Evolutionary conservation across 2,329 filamentous ascomycete genomes (phyloP).

Genomic region (Berkeleyomyces basicola): DNA sequence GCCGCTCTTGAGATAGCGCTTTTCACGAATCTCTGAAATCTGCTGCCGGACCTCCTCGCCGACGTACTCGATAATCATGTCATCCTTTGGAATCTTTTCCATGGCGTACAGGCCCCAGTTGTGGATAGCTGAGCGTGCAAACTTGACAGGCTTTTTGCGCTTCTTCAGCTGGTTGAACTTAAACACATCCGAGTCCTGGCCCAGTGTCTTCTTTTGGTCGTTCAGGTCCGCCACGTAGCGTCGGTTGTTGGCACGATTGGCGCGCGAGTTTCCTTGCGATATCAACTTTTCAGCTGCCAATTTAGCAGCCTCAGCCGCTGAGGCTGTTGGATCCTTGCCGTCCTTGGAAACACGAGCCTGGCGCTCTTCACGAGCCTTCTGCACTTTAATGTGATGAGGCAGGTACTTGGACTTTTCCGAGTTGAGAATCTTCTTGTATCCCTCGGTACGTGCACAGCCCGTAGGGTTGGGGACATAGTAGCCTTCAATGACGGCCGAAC

Average conservation of each 20-base stretch:
- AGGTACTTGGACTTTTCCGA: slow-evolving; percentile 97
- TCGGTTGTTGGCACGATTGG: slow-evolving; percentile 89
- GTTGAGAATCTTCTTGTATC: slow-evolving; percentile 87
- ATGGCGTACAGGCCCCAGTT: slow-evolving; percentile 98
- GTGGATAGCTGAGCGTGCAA: slow-evolving; percentile 92
- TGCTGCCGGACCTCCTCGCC: slow-evolving; percentile 94
- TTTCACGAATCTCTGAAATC: slow-evolving; percentile 90
- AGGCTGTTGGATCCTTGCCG: slow-evolving; percentile 46
- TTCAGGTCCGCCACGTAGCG: slow-evolving; percentile 89
- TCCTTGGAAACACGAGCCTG: slow-evolving; percentile 55
- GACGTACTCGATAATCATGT: slow-evolving; percentile 99
- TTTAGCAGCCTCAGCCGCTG: slow-evolving; percentile 54
- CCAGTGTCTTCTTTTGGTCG: slow-evolving; percentile 76
- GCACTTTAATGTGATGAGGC: slow-evolving; percentile 91
- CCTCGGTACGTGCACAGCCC: slow-evolving; percentile 80
- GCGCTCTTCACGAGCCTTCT: slow-evolving; percentile 80
- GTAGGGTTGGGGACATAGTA: slow-evolving; percentile 75
- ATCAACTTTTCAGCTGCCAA: slow-evolving; percentile 64
- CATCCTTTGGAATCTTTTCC: slow-evolving; percentile 90
- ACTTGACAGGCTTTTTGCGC: slow-evolving; percentile 97
- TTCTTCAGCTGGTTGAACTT: slow-evolving; percentile 99
- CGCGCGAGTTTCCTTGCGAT: slow-evolving; percentile 77
- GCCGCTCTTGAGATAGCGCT: slow-evolving; percentile 82
- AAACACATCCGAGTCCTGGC: slow-evolving; percentile 74
- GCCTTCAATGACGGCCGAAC: slow-evolving; percentile 30